Percentiles rank a stretch among this genome's conserved stretches.
phyloP scores from a whole-genome alignment of 768 basidiomycete species.

The Podaxis sp. region DNA sequence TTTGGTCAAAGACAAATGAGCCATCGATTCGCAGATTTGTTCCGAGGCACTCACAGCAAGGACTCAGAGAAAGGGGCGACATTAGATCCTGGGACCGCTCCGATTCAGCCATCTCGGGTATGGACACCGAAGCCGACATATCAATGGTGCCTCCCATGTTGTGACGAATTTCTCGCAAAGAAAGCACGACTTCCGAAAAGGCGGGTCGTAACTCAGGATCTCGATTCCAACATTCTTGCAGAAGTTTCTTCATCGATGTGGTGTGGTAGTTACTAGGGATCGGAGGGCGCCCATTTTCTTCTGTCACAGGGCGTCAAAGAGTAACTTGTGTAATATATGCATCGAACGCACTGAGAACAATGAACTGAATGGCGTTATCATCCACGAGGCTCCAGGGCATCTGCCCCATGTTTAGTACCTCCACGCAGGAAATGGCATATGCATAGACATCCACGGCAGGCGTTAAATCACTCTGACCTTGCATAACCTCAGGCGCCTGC shows the following conservation, averaged over 20 bases:
- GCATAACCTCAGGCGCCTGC: conserved; percentile 71
- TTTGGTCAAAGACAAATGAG: not conserved
- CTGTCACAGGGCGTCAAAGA: conserved; percentile 29
- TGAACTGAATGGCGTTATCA: conserved; percentile 49
- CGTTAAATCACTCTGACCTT: conserved; percentile 47
- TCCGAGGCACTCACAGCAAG: conserved; percentile 3
- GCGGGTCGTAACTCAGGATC: conserved; percentile 51
- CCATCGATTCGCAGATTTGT: not conserved
- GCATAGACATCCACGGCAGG: conserved; percentile 67
- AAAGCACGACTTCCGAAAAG: conserved; percentile 51
- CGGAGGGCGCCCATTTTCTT: conserved; percentile 49
- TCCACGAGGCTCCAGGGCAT: conserved; percentile 58
- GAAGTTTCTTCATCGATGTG: conserved; percentile 45
- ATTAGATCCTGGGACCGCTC: not conserved
- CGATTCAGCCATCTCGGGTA: conserved; percentile 5
- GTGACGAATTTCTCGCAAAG: conserved; percentile 46
- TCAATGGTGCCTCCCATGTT: conserved; percentile 20
- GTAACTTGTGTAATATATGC: not conserved
- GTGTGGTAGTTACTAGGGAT: conserved; percentile 43
- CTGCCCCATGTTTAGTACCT: conserved; percentile 63
- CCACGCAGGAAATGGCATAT: conserved; percentile 68
- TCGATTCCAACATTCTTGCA: conserved; percentile 58
- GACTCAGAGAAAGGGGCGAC: conserved; percentile 4
- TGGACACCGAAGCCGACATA: conserved; percentile 1
- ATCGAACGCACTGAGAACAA: conserved; percentile 48